Conservation (phyloP, 2,329 filamentous ascomycete genomes). For the Daldinia eschscholtzii region DNA sequence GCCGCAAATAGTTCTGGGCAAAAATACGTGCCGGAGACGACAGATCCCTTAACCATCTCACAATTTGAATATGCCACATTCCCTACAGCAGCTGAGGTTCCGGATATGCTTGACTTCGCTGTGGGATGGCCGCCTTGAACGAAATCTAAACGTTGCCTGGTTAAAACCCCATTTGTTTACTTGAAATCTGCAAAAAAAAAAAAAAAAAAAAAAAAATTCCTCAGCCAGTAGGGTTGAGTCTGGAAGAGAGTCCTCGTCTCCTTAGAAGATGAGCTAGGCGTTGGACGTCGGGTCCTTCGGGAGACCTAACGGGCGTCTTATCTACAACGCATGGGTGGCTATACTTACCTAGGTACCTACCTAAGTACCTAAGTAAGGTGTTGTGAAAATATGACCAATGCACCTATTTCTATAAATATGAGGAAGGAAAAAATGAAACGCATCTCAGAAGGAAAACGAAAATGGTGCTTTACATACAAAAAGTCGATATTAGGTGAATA, state of each 20-base stretch:
- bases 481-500: neutral
- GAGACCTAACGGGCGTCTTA: neutral
- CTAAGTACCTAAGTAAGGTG: too few relatives aligned
- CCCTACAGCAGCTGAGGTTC: slow-evolving; percentile 3
- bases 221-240: neutral
- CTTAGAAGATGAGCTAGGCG: neutral
- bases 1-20: slow-evolving; percentile 2
- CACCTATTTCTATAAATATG: neutral
- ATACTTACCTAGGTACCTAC: too few relatives aligned
- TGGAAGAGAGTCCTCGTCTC: neutral
- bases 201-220: neutral
- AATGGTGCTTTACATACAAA: neutral
- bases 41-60: slow-evolving; percentile 15
- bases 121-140: slow-evolving; percentile 31
- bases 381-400: neutral
- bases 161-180: neutral
- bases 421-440: neutral
- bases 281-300: neutral
- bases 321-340: neutral
- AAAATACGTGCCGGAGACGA: neutral
- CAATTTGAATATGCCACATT: slow-evolving; percentile 20
- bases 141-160: neutral
- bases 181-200: neutral
- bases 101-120: slow-evolving; percentile 28
- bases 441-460: too few relatives aligned